phyloP scores from a whole-genome alignment of 176 grass and related monocot genomes.

The Musa beccarii region DNA sequence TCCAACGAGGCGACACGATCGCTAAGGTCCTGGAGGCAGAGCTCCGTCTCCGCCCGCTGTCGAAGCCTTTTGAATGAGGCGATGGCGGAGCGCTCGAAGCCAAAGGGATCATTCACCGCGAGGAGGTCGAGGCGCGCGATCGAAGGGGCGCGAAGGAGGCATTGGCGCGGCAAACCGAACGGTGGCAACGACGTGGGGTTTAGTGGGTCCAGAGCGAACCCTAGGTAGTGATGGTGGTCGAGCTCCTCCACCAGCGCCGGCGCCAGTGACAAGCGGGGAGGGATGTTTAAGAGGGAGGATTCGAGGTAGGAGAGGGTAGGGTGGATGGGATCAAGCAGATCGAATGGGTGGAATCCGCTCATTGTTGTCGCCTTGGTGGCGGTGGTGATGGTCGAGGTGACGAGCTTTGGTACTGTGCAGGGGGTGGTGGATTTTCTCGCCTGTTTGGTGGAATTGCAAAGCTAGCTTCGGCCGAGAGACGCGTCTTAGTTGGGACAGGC shows the following conservation, averaged over 20 bases:
- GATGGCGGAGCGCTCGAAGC: constrained; percentile 14
- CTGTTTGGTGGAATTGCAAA: too few relatives aligned
- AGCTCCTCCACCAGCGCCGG: constrained; percentile 11
- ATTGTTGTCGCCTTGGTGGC: constrained; percentile 16
- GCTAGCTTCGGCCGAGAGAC: too few relatives aligned
- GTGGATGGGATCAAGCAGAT: constrained; percentile 29
- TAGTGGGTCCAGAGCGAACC: constrained; percentile 9
- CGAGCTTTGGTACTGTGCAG: too few relatives aligned
- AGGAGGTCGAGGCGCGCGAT: neutral
- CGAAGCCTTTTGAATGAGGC: neutral
- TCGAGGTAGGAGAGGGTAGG: constrained; percentile 25
- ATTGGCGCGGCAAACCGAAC: neutral
- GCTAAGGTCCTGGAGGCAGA: constrained; percentile 44
- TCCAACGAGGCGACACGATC: constrained; percentile 58
- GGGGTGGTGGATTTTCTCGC: too few relatives aligned
- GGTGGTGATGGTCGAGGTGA: neutral
- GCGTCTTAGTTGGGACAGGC: too few relatives aligned
- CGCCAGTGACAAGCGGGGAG: neutral
- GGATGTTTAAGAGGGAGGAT: constrained; percentile 7
- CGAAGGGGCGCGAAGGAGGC: neutral
- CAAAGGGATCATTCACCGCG: neutral
- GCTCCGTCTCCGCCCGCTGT: constrained; percentile 11
- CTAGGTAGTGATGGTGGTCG: constrained; percentile 8
- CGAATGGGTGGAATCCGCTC: constrained; percentile 19
- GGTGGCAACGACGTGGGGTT: neutral